phyloP scores from a whole-genome alignment of 2,329 filamentous ascomycete genomes.

The Verticillium klebahnii region DNA sequence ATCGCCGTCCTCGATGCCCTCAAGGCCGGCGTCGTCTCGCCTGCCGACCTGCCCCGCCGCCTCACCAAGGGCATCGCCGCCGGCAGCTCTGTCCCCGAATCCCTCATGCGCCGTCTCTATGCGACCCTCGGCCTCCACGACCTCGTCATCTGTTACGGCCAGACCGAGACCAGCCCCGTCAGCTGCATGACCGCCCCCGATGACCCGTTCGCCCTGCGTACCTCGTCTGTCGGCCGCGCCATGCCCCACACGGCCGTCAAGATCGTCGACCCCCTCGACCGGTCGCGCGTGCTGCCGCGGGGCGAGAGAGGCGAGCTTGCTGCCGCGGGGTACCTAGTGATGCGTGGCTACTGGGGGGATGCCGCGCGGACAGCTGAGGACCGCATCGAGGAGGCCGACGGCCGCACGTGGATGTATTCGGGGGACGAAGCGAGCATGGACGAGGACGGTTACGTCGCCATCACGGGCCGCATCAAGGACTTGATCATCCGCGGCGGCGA shows the following conservation, averaged over 20 bases:
- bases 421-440: conserved; percentile 92
- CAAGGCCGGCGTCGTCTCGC: conserved; percentile 29
- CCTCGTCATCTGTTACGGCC: conserved; percentile 91
- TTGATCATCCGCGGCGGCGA: conserved; percentile 92
- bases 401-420: conserved; percentile 78
- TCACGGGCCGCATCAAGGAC: conserved; percentile 92
- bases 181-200: conserved; percentile 76
- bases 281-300: conserved; percentile 52
- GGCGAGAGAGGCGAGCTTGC: conserved; percentile 75
- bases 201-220: conserved; percentile 69
- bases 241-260: conserved; percentile 78
- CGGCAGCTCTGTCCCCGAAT: conserved; percentile 76
- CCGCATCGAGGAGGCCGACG: conserved; percentile 41
- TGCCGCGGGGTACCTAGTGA: conserved; percentile 78
- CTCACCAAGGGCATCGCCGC: conserved; percentile 89
- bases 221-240: conserved; percentile 70
- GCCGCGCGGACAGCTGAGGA: conserved; percentile 64
- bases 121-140: conserved; percentile 70
- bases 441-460: conserved; percentile 73
- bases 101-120: conserved; percentile 75
- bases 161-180: conserved; percentile 85
- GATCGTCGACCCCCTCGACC: conserved; percentile 67
- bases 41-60: conserved; percentile 22
- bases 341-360: conserved; percentile 89
- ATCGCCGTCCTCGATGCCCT: conserved; percentile 79